These are phyloP conservation scores for Scortechinia acanthostroma DNA, from an alignment of 2,329 filamentous ascomycete genomes.

Conservation along the genomic window DNA sequence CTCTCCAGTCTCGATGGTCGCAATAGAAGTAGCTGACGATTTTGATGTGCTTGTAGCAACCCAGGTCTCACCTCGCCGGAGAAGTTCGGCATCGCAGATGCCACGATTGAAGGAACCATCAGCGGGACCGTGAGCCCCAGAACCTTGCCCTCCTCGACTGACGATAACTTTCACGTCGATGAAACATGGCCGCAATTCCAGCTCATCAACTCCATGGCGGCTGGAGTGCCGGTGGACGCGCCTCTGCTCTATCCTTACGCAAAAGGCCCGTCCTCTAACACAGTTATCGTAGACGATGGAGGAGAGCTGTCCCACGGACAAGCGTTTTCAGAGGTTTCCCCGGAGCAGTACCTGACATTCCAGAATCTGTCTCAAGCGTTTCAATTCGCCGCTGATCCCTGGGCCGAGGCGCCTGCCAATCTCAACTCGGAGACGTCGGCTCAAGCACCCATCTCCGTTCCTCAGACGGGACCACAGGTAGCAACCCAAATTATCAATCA, in stretches of 20 bases:
- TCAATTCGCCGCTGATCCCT: not conserved
- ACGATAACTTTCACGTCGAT: constrained; percentile 24
- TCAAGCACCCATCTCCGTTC: not conserved
- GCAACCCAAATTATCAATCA: not conserved
- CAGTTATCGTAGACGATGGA: constrained; percentile 23
- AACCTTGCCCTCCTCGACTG: constrained; percentile 22
- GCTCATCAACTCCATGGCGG: constrained; percentile 18
- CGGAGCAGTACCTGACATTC: constrained; percentile 11
- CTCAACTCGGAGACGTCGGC: not conserved
- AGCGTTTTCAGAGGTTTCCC: constrained; percentile 16
- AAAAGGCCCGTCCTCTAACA: constrained; percentile 16
- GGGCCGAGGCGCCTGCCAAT: not conserved
- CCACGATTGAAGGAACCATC: not conserved
- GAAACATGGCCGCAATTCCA: constrained; percentile 25
- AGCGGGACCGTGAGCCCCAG: constrained; percentile 20
- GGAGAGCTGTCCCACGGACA: constrained; percentile 16
- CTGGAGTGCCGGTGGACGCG: constrained; percentile 18
- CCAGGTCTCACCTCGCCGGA: constrained; percentile 16
- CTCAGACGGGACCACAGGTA: not conserved
- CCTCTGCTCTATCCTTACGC: constrained; percentile 20
- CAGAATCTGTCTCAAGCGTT: not conserved
- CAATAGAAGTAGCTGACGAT: too few relatives aligned
- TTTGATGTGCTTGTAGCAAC: constrained; percentile 13
- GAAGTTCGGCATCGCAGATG: constrained; percentile 15
- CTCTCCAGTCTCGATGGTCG: not conserved